Base-by-base conservation (phyloP, 1,284 basidiomycete species). In the Puccinia triticina region DNA sequence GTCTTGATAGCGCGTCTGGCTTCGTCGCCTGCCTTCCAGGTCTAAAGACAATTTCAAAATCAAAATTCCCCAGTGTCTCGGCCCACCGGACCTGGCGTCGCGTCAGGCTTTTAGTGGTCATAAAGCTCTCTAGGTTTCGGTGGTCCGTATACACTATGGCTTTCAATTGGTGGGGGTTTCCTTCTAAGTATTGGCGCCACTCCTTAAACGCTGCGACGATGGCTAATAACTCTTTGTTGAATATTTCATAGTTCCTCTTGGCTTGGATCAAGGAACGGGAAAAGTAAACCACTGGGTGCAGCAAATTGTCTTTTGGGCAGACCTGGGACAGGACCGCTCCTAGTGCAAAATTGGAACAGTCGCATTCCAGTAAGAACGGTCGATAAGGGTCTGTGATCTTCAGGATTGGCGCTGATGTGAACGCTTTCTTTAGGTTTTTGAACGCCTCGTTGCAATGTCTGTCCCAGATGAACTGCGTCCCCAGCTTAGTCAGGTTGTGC, bases 331-430 rank as follows among this genome's bases (percentile, higher is more conserved):
- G 34, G 5, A 66, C 26, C 21, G 59, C 59, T 12, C 59, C 64
- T 8, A 78, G 37, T 34, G 37, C 46, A 69, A 50, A 78, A 3
- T 78, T 46, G 1, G 40, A 78, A n/a, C 76, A 78, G 29, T 78
- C 76, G 34, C 76, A 78, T 69, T 78, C 61, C 8, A 78, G 89
- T 85, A 37, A 1, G 1, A 77, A 21, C 29, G 76, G 76, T 16
- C 40, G 43, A 0, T 37, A 46, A 2, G 12, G 46, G 32, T 66
- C 66, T 1, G 12, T 12, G 7, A 10, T 32, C n/a, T 77, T 77
- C 18, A 67, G 76, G 18, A 89, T 78, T 0, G 87, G 87, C 16
- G 87, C 85, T 0, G 85, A 78, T 10, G 85, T 87, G 84, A 83
- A 87, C 83, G 84, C 84, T 3, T 37, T n/a, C 72, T 89, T 88